phyloP scores from a whole-genome alignment of 176 grass and related monocot species.

The Urochloa ruziziensis region DNA sequence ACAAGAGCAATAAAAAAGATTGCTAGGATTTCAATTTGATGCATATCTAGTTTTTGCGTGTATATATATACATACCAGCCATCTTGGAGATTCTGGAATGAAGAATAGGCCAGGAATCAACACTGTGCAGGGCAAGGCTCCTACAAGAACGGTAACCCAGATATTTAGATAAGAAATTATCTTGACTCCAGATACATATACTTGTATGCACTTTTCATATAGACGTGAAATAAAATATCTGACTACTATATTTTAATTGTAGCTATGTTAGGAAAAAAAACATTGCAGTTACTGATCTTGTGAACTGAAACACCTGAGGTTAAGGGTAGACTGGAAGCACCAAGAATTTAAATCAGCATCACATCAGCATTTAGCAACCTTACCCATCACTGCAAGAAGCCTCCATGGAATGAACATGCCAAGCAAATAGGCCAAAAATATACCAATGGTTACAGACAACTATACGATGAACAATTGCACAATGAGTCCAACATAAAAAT shows the following conservation, averaged over 20 bases:
- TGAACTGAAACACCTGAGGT: neutral
- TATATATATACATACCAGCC: constrained; percentile 72
- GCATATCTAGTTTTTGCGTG: neutral
- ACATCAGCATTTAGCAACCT: neutral
- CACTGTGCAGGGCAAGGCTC: constrained; percentile 78
- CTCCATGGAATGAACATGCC: constrained; percentile 99
- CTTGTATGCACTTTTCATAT: neutral
- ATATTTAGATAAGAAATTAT: constrained; percentile 23
- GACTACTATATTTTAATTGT: neutral
- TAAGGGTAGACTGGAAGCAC: neutral
- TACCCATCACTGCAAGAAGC: constrained; percentile 94
- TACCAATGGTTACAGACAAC: constrained; percentile 87
- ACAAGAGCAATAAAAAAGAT: neutral
- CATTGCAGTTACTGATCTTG: neutral
- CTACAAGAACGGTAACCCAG: constrained; percentile 35
- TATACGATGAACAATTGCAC: constrained; percentile 11
- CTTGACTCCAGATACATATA: neutral
- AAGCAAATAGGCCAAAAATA: constrained; percentile 82
- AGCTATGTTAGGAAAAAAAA: neutral
- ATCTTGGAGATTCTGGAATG: constrained; percentile 97
- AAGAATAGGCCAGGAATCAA: constrained; percentile 94
- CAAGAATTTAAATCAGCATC: neutral
- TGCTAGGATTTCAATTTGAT: constrained; percentile 14
- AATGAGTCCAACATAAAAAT: constrained; percentile 3
- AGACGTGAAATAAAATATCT: neutral